Conservation (phyloP, 2,329 filamentous ascomycete species). For the Colletotrichum limetticola region DNA sequence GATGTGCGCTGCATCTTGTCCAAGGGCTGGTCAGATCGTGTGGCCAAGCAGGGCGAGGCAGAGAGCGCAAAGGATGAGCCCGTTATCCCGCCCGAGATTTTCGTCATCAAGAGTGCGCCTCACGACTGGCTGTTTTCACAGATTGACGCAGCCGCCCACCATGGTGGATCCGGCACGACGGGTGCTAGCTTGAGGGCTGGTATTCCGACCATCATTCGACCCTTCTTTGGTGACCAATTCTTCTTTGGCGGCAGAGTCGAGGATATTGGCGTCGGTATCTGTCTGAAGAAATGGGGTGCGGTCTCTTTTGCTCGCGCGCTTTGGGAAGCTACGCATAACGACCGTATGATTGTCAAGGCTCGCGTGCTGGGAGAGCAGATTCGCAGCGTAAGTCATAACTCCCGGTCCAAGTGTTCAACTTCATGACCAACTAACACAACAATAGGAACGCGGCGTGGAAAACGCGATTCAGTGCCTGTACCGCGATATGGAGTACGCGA, state of each 20-base stretch:
- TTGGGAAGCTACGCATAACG: conserved; percentile 90
- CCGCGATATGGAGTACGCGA: conserved; percentile 93
- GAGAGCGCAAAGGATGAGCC: conserved; percentile 64
- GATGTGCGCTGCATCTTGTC: conserved; percentile 95
- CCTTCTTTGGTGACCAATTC: conserved; percentile 98
- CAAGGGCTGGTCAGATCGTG: conserved; percentile 95
- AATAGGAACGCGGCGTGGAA: conserved; percentile 88
- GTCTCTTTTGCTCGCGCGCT: conserved; percentile 85
- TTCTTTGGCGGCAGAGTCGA: conserved; percentile 94
- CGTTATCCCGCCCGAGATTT: conserved; percentile 81
- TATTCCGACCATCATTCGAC: conserved; percentile 92
- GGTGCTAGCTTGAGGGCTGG: conserved; percentile 92
- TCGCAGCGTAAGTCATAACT: conserved; percentile 71
- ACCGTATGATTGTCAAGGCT: conserved; percentile 92
- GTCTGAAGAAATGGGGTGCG: conserved; percentile 89
- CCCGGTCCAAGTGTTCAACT: neutral
- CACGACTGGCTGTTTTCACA: conserved; percentile 97
- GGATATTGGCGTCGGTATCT: conserved; percentile 91
- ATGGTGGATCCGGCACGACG: conserved; percentile 94
- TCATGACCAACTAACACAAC: conserved; percentile 41
- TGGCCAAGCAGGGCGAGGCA: conserved; percentile 47
- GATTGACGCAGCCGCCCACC: conserved; percentile 93
- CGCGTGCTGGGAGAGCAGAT: conserved; percentile 86
- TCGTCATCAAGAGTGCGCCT: conserved; percentile 88
- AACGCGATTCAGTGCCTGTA: conserved; percentile 93